phyloP scores from a whole-genome alignment of 1,284 basidiomycete species.

The Ceraceosorus guamensis region DNA sequence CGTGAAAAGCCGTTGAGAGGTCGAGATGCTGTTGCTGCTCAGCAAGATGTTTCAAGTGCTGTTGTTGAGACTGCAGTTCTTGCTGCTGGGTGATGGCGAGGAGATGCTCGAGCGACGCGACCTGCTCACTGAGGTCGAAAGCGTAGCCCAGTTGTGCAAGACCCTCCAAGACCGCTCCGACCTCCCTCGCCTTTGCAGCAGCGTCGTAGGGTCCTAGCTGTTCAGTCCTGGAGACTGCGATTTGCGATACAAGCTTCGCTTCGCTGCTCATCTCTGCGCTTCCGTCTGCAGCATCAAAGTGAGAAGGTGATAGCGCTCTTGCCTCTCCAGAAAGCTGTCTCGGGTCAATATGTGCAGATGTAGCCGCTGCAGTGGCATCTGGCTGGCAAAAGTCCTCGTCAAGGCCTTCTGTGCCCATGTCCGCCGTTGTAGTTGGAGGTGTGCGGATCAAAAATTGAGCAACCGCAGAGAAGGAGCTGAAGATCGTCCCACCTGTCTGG shows the following conservation, averaged over 20 bases:
- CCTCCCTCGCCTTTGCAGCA: slow-evolving; percentile 33
- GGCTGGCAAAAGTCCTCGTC: neutral
- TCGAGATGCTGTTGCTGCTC: neutral
- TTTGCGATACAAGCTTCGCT: slow-evolving; percentile 1
- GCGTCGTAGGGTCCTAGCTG: slow-evolving; percentile 30
- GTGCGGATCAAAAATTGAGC: slow-evolving; percentile 33
- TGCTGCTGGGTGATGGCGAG: neutral
- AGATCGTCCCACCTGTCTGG: slow-evolving; percentile 30
- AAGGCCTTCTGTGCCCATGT: neutral
- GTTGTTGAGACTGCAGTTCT: neutral
- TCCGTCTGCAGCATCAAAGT: neutral
- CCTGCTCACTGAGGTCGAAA: slow-evolving; percentile 5
- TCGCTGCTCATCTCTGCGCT: neutral
- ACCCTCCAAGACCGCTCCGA: slow-evolving; percentile 31
- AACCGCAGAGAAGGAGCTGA: slow-evolving; percentile 29
- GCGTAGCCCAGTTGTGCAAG: slow-evolving; percentile 42
- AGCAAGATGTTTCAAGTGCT: too few species aligned
- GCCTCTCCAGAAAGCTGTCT: neutral
- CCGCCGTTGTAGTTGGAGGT: slow-evolving; percentile 4
- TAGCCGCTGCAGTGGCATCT: neutral
- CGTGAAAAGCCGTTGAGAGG: too few species aligned
- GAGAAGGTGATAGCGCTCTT: neutral
- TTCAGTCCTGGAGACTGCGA: slow-evolving; percentile 9
- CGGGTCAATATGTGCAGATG: neutral
- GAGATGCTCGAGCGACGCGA: neutral